Percentiles rank a stretch among this genome's conserved stretches.
Conservation (phyloP, 352 stramenopile genomes). For the Pythium diclinum region DNA sequence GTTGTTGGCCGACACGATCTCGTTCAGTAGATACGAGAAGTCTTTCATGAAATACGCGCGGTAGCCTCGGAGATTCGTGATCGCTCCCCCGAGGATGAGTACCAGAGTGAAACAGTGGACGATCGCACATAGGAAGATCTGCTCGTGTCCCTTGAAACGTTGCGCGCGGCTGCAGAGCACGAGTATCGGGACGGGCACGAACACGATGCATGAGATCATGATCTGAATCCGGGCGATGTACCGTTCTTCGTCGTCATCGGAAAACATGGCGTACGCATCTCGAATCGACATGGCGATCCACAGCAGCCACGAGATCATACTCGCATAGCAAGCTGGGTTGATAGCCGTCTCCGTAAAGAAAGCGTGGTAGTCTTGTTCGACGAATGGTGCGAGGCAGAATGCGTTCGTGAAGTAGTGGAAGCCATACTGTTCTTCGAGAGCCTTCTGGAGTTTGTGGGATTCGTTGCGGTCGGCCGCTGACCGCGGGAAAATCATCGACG, state of each 20-base stretch:
- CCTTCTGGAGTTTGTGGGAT: slow-evolving; percentile 54
- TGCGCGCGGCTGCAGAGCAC: slow-evolving; percentile 48
- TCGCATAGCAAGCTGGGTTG: slow-evolving; percentile 58
- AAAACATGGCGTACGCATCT: slow-evolving; percentile 42
- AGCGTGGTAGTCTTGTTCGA: slow-evolving; percentile 79
- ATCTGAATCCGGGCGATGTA: slow-evolving; percentile 33
- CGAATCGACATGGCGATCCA: slow-evolving; percentile 47
- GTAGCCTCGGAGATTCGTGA: slow-evolving; percentile 45
- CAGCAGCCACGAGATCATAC: slow-evolving; percentile 49
- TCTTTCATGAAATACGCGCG: slow-evolving; percentile 48
- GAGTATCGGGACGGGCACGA: slow-evolving; percentile 56
- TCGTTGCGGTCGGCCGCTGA: slow-evolving; percentile 67
- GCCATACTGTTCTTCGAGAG: slow-evolving; percentile 77
- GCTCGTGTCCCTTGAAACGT: slow-evolving; percentile 55
- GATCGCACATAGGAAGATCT: slow-evolving; percentile 56
- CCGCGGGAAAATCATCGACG: slow-evolving; percentile 66
- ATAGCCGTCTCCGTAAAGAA: slow-evolving; percentile 74
- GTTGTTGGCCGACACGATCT: slow-evolving; percentile 22
- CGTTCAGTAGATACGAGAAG: slow-evolving; percentile 45
- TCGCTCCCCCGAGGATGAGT: slow-evolving; percentile 42
- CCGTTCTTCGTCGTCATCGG: slow-evolving; percentile 34
- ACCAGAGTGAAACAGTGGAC: slow-evolving; percentile 65
- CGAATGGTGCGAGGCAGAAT: slow-evolving; percentile 51
- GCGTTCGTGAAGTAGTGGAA: slow-evolving; percentile 82
- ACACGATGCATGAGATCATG: slow-evolving; percentile 49